Evolutionary conservation across 2,329 filamentous ascomycete genomes (phyloP).

Genomic region (Cercospora canescens): DNA sequence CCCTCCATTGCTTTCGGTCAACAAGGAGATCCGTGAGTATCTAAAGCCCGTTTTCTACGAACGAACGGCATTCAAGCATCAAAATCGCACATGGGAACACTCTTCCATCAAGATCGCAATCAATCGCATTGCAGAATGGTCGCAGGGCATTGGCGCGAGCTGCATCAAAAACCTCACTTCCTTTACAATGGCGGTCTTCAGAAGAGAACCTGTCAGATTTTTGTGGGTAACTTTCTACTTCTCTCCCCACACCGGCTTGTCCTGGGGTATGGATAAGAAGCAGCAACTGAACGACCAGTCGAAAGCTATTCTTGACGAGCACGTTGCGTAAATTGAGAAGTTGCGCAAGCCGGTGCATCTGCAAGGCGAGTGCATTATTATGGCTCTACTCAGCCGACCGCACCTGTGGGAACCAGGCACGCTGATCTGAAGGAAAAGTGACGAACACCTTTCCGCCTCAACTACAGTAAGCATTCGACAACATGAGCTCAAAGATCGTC

Average conservation of each 20-base stretch:
- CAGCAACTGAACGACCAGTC: no score
- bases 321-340: background rate
- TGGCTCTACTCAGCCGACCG: background rate
- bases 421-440: background rate
- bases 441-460: background rate
- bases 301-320: background rate
- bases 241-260: no score
- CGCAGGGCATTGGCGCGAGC: background rate
- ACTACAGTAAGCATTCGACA: background rate
- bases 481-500: no score
- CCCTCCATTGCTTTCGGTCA: background rate
- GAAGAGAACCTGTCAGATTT: no score
- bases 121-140: background rate
- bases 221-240: no score
- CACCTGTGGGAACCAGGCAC: background rate
- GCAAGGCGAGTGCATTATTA: background rate
- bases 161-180: background rate
- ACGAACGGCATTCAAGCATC: background rate
- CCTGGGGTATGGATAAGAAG: no score
- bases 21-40: background rate
- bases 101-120: background rate
- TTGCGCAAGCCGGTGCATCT: background rate
- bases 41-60: background rate
- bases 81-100: background rate
- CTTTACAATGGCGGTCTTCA: background rate